Percentiles rank a stretch among this genome's conserved stretches.
Conservation (phyloP, 2,329 filamentous ascomycete genomes). For the Fusarium tricinctum region DNA sequence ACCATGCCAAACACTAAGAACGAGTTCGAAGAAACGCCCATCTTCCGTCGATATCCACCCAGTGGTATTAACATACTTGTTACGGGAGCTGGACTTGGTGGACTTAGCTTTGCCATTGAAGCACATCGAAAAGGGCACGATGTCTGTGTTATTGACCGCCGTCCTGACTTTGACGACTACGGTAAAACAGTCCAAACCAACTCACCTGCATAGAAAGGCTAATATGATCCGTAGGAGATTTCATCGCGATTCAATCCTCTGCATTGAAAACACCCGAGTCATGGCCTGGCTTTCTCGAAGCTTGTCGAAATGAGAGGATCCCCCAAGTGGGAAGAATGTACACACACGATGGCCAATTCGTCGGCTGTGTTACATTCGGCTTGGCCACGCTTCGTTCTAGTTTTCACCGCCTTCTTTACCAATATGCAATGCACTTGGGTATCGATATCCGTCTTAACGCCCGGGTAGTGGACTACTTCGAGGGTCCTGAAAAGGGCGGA, state of each 20-base stretch:
- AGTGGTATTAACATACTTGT: neutral
- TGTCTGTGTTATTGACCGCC: constrained; percentile 1
- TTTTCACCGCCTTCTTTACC: too few relatives aligned
- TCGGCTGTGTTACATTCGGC: neutral
- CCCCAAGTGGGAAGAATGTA: neutral
- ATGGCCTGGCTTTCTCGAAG: too few relatives aligned
- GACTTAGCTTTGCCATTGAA: constrained; percentile 26
- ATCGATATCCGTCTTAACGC: too few relatives aligned
- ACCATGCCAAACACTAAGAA: neutral
- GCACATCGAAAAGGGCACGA: constrained; percentile 21
- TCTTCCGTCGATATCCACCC: neutral
- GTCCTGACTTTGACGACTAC: neutral
- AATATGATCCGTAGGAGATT: neutral
- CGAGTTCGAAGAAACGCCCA: neutral
- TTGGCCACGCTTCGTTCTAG: neutral
- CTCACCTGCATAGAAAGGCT: neutral
- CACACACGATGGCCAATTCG: neutral
- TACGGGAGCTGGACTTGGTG: constrained; percentile 4
- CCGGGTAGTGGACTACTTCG: too few relatives aligned
- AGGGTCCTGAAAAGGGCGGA: too few relatives aligned
- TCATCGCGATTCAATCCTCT: too few relatives aligned
- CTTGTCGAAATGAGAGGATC: neutral
- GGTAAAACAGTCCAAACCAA: neutral
- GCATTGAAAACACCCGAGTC: too few relatives aligned
- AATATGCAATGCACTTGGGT: too few relatives aligned